Evolutionary conservation across 495 filamentous ascomycete species (phyloP).

Genomic region (Neurospora sp.): DNA sequence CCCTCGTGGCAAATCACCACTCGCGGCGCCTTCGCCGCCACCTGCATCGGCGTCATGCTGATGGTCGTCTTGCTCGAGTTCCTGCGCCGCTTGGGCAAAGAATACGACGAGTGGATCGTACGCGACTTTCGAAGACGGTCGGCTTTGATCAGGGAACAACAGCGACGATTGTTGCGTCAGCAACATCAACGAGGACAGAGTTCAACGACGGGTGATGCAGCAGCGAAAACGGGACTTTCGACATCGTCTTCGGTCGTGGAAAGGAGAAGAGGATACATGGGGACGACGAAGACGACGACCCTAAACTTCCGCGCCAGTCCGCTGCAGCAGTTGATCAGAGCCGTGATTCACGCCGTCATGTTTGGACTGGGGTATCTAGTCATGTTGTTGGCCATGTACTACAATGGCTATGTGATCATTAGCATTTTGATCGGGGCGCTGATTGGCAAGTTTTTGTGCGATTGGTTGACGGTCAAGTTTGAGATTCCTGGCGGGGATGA

Average conservation of each 20-base stretch:
- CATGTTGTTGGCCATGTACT: slow-evolving; percentile 49
- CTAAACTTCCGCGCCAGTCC: slow-evolving; percentile 35
- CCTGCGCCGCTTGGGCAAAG: slow-evolving; percentile 40
- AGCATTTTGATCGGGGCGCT: slow-evolving; percentile 44
- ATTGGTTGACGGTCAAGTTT: slow-evolving; percentile 25
- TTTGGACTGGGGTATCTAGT: slow-evolving; percentile 48
- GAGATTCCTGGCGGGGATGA: background rate
- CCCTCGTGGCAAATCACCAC: slow-evolving; percentile 36
- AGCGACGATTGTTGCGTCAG: background rate
- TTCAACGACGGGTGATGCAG: background rate
- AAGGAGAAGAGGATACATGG: background rate
- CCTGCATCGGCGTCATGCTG: slow-evolving; percentile 48
- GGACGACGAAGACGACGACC: background rate
- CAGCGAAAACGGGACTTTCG: background rate
- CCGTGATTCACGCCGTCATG: slow-evolving; percentile 36
- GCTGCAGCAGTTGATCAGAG: slow-evolving; percentile 37
- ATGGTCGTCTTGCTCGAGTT: slow-evolving; percentile 44
- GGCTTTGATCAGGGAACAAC: slow-evolving; percentile 1
- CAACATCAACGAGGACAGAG: background rate
- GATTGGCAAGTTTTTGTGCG: slow-evolving; percentile 35
- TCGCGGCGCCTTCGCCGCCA: slow-evolving; percentile 41
- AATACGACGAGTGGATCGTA: slow-evolving; percentile 42
- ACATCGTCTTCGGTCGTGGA: background rate
- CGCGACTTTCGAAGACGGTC: slow-evolving; percentile 26
- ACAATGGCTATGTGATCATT: slow-evolving; percentile 49